These are phyloP conservation scores for Anthracocystis panici-leucophaei DNA, from an alignment of 1,284 basidiomycete species.

Conservation along the genomic window DNA sequence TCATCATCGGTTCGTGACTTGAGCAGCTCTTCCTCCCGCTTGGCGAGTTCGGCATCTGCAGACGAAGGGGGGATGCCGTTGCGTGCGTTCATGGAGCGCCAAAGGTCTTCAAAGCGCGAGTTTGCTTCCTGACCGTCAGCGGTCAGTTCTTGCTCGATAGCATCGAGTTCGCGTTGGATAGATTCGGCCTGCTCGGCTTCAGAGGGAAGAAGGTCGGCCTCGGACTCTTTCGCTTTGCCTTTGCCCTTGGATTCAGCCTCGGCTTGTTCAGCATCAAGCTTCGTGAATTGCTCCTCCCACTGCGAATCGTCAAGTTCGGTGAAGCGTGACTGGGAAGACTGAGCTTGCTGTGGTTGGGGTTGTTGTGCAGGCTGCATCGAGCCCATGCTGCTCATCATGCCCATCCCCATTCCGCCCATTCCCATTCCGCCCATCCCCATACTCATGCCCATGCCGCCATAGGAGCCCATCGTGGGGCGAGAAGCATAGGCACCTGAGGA, in stretches of 20 bases:
- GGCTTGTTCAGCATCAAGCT: constrained; percentile 58
- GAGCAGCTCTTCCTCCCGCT: constrained; percentile 77
- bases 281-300: constrained; percentile 67
- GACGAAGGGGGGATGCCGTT: constrained; percentile 44
- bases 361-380: constrained; percentile 25
- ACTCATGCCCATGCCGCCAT: constrained; percentile 44
- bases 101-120: constrained; percentile 66
- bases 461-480: constrained; percentile 49
- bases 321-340: constrained; percentile 44
- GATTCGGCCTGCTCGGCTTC: constrained; percentile 62
- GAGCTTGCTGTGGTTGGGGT: constrained; percentile 31
- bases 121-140: constrained; percentile 56
- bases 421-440: constrained; percentile 56
- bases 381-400: constrained; percentile 44
- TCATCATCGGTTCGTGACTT: constrained; percentile 75
- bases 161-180: constrained; percentile 61
- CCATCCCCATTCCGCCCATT: constrained; percentile 59
- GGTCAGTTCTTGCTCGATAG: constrained; percentile 58
- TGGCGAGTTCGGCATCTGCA: constrained; percentile 72
- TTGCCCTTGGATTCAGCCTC: constrained; percentile 63
- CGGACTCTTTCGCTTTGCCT: constrained; percentile 50
- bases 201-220: constrained; percentile 39
- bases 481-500: constrained; percentile 37
- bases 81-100: constrained; percentile 64
- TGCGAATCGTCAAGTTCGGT: constrained; percentile 63